A percentile compares a stretch with the other conserved stretches of the same genome.
These are phyloP conservation scores for Globisporangium emineosum DNA, from an alignment of 352 stramenopile genomes.

Conservation along the genomic window DNA sequence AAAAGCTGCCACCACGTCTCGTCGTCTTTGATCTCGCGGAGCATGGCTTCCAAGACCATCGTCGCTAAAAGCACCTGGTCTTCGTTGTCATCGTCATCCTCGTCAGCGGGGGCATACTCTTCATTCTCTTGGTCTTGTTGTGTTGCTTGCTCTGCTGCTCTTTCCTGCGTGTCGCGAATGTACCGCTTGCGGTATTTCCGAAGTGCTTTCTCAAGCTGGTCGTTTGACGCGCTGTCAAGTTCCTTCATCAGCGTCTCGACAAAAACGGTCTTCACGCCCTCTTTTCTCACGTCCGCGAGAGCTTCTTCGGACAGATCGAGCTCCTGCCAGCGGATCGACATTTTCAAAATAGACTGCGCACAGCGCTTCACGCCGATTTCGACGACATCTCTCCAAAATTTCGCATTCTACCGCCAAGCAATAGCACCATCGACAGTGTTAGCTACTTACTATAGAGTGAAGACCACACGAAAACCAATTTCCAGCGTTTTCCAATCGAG, in stretches of 20 bases:
- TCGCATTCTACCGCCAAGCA: conserved; percentile 32
- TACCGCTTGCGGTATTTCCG: conserved; percentile 24
- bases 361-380: conserved; percentile 49
- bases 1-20: conserved; percentile 61
- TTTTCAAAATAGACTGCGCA: conserved; percentile 61
- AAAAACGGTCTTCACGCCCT: conserved; percentile 35
- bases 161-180: background rate
- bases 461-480: conserved; percentile 11
- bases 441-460: background rate
- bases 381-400: conserved; percentile 49
- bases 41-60: conserved; percentile 48
- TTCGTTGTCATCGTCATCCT: conserved; percentile 16
- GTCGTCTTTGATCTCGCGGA: conserved; percentile 58
- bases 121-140: conserved; percentile 3
- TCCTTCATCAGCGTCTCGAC: conserved; percentile 50
- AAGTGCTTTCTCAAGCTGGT: conserved; percentile 57
- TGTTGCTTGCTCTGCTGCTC: background rate
- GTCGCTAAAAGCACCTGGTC: conserved; percentile 28
- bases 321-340: conserved; percentile 65
- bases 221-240: conserved; percentile 44
- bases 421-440: background rate
- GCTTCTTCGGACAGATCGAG: conserved; percentile 56
- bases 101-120: conserved; percentile 15
- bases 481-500: background rate
- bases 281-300: conserved; percentile 34